These are phyloP conservation scores for Paramecium tetraurelia DNA, from an alignment of 73 alveolate species.

Conservation along the genomic window DNA sequence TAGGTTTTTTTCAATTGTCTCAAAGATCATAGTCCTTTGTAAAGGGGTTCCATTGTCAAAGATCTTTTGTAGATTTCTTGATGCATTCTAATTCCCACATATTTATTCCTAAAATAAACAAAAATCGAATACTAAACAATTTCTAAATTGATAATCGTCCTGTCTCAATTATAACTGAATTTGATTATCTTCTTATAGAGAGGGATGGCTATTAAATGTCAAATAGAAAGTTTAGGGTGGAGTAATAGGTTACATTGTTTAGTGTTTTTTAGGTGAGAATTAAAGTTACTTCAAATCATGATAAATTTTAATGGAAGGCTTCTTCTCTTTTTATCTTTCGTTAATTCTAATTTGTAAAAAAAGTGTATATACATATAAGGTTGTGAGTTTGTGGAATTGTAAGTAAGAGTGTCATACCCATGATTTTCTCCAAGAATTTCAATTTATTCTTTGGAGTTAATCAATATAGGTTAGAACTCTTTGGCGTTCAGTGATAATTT, in stretches of 20 bases:
- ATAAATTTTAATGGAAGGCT: not conserved
- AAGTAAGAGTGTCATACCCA: not conserved
- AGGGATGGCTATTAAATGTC: not conserved
- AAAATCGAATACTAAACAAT: not conserved
- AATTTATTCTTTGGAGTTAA: not conserved
- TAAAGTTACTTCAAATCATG: not conserved
- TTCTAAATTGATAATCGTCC: not conserved
- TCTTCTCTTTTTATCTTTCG: not conserved
- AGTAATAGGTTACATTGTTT: not conserved
- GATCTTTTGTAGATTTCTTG: conserved; percentile 24
- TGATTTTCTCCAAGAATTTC: not conserved
- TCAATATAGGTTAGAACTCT: not conserved
- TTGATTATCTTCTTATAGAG: not conserved
- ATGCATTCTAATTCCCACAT: conserved; percentile 46
- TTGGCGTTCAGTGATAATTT: conserved; percentile 31
- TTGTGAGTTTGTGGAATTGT: not conserved
- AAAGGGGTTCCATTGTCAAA: not conserved
- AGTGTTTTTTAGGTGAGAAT: conserved; percentile 4
- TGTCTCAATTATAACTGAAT: not conserved
- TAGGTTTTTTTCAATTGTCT: not conserved
- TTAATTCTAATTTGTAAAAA: not conserved
- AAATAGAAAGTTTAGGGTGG: not conserved
- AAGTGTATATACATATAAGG: not conserved
- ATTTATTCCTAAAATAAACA: not conserved
- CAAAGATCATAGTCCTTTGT: not conserved